Evolutionary conservation across 2,329 filamentous ascomycete species (phyloP).

Genomic region (Cadophora sp.): DNA sequence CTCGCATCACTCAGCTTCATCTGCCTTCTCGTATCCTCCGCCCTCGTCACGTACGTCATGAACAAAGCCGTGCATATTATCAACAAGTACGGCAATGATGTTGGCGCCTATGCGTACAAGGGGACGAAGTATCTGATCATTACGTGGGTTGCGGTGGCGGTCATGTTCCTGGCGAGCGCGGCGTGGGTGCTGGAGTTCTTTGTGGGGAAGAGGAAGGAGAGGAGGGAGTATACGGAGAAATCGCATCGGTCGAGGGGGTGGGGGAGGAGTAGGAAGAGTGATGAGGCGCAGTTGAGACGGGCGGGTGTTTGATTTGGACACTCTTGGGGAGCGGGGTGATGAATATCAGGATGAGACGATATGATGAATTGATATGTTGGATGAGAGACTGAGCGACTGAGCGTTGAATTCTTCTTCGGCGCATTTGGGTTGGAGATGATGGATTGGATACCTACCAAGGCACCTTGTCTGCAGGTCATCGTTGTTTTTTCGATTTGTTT

Average conservation of each 20-base stretch:
- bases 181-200: slow-evolving; percentile 43
- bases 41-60: slow-evolving; percentile 71
- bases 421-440: neutral
- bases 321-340: neutral
- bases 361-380: neutral
- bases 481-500: neutral
- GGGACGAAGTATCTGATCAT: slow-evolving; percentile 63
- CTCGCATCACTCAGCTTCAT: slow-evolving; percentile 56
- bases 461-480: neutral
- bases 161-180: slow-evolving; percentile 48
- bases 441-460: slow-evolving; percentile 7
- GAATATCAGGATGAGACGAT: neutral
- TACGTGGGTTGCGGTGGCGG: slow-evolving; percentile 62
- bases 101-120: slow-evolving; percentile 47
- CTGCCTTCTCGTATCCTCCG: slow-evolving; percentile 73
- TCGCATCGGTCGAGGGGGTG: slow-evolving; percentile 9
- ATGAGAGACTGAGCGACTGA: neutral
- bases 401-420: slow-evolving; percentile 3
- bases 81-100: slow-evolving; percentile 45
- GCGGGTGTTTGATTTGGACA: slow-evolving; percentile 33
- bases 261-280: slow-evolving; percentile 30
- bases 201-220: slow-evolving; percentile 36
- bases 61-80: slow-evolving; percentile 59
- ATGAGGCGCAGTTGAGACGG: slow-evolving; percentile 36
- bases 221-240: slow-evolving; percentile 41